Conservation (phyloP, 495 filamentous ascomycete genomes). For the Cercophora newfieldiana region DNA sequence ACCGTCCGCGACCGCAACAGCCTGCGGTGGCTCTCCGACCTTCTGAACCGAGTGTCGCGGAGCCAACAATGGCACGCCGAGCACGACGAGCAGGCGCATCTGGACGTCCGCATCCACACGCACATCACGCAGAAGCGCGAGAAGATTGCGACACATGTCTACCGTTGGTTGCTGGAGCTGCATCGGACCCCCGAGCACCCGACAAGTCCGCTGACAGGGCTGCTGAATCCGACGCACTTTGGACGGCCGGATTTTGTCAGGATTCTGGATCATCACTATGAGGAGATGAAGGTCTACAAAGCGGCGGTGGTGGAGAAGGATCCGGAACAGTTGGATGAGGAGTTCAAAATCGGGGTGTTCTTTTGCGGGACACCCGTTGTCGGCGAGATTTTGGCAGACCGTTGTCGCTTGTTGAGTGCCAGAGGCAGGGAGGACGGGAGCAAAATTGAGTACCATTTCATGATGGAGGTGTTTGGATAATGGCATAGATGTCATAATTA, state of each 20-base stretch:
- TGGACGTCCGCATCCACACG: conserved; percentile 41
- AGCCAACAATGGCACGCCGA: conserved; percentile 19
- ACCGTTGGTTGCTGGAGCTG: neutral
- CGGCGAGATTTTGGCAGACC: conserved; percentile 25
- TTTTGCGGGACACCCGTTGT: conserved; percentile 22
- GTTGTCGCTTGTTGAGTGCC: conserved; percentile 19
- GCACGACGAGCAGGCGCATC: conserved; percentile 13
- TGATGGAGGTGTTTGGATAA: conserved; percentile 24
- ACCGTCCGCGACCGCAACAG: conserved; percentile 40
- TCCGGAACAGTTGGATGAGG: conserved; percentile 23
- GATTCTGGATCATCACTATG: conserved; percentile 44
- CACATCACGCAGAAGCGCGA: conserved; percentile 40
- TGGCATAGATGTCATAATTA: too few relatives aligned
- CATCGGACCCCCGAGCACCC: conserved; percentile 11
- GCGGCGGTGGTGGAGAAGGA: conserved; percentile 25
- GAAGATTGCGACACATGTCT: conserved; percentile 2
- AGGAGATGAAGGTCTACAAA: conserved; percentile 31
- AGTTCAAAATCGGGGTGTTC: conserved; percentile 26
- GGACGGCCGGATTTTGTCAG: conserved; percentile 59
- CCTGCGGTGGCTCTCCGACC: conserved; percentile 44
- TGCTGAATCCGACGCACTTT: conserved; percentile 42
- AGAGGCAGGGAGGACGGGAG: conserved; percentile 21
- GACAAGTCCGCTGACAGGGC: conserved; percentile 37
- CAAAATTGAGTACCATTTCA: conserved; percentile 25
- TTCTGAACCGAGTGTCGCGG: conserved; percentile 36